Conservation (phyloP, 225 moss, liverwort and hornwort species). For the Asterella californica region DNA sequence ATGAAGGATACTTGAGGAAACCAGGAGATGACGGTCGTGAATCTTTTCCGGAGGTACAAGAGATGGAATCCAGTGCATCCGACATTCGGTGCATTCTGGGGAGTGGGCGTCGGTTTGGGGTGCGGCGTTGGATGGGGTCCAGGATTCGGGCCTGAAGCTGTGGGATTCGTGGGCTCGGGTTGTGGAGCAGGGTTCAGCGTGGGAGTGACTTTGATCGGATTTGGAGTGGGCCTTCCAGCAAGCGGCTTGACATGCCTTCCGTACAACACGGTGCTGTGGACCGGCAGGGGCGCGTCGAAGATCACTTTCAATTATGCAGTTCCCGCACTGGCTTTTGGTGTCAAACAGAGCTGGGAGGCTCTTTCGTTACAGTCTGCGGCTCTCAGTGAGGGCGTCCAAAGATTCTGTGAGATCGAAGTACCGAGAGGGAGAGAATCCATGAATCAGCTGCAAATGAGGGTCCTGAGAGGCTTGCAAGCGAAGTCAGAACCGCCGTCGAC, state of each 20-base stretch:
- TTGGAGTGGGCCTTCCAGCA: constrained; percentile 79
- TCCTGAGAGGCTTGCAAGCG: neutral
- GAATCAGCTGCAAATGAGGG: constrained; percentile 6
- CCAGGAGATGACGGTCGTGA: constrained; percentile 54
- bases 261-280: constrained; percentile 28
- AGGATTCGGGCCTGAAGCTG: constrained; percentile 78
- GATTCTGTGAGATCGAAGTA: constrained; percentile 17
- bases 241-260: constrained; percentile 62
- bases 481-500: neutral
- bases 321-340: constrained; percentile 30
- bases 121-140: constrained; percentile 96
- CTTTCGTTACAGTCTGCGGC: constrained; percentile 27
- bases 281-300: constrained; percentile 33
- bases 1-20: neutral
- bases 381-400: constrained; percentile 20
- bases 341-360: constrained; percentile 30
- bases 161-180: constrained; percentile 85
- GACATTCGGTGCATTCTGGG: constrained; percentile 90
- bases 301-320: constrained; percentile 23
- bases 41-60: constrained; percentile 65
- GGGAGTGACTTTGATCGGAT: constrained; percentile 66
- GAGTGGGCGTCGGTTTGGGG: constrained; percentile 68
- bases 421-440: constrained; percentile 19
- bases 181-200: constrained; percentile 78
- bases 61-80: constrained; percentile 97